Evolutionary conservation across 768 basidiomycete species (phyloP).

Genomic region (Sistotremastrum niveocremeum): DNA sequence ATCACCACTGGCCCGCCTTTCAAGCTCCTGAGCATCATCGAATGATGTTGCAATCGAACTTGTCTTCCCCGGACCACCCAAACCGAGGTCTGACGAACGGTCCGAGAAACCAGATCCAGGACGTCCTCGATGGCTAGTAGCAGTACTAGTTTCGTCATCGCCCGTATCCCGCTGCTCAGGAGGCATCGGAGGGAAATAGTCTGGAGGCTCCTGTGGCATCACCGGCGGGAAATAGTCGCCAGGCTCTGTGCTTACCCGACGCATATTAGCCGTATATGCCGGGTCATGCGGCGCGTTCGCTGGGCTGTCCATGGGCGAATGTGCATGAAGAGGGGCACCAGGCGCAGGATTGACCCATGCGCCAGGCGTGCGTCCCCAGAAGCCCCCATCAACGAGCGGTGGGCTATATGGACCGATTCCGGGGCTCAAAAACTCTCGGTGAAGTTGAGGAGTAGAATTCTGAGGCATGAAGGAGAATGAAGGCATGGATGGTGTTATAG

Average conservation of each 20-base stretch:
- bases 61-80: too few species aligned
- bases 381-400: constrained; percentile 22
- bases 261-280: constrained; percentile 1
- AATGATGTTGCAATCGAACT: too few species aligned
- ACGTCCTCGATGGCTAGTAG: too few species aligned
- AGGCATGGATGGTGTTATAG: constrained; percentile 97
- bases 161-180: constrained; percentile 8
- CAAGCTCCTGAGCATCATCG: too few species aligned
- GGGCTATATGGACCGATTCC: constrained; percentile 14
- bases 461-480: constrained; percentile 74
- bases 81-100: too few species aligned
- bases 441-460: constrained; percentile 26
- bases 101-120: too few species aligned
- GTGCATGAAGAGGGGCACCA: constrained; percentile 38
- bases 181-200: constrained; percentile 31
- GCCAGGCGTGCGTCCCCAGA: constrained; percentile 49
- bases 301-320: constrained; percentile 4
- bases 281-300: constrained; percentile 1
- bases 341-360: constrained; percentile 43
- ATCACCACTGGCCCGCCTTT: too few species aligned
- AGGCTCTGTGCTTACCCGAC: constrained; percentile 4
- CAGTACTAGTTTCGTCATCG: background rate
- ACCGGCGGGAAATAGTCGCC: constrained; percentile 10
- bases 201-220: constrained; percentile 1
- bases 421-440: constrained; percentile 23